Percentiles rank a stretch among this genome's conserved stretches.
Conservation (phyloP, 148 eudicot genomes). For the Heliosperma pusillum region DNA sequence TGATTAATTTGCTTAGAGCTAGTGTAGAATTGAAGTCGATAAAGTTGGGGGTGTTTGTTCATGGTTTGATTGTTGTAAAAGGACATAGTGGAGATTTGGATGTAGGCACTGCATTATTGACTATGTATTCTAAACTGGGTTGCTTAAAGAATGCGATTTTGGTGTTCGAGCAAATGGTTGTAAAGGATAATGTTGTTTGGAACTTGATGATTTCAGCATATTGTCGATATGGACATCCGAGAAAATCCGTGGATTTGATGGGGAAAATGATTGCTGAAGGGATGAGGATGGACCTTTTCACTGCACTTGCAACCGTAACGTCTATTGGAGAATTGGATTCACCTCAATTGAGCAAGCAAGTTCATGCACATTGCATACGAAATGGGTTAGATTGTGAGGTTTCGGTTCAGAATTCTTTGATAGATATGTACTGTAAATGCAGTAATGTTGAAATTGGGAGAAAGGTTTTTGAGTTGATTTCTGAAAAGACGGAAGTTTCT, state of each 20-base stretch:
- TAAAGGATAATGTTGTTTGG: constrained; percentile 35
- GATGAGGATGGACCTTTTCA: constrained; percentile 30
- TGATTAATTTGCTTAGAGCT: constrained; percentile 33
- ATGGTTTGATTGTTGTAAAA: constrained; percentile 23
- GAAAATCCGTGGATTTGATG: constrained; percentile 23
- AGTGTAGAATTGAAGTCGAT: constrained; percentile 28
- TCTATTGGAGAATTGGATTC: constrained; percentile 31
- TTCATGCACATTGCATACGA: constrained; percentile 33
- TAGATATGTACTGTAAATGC: constrained; percentile 34
- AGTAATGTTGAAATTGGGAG: constrained; percentile 22
- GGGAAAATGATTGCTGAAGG: constrained; percentile 26
- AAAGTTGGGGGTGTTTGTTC: constrained; percentile 24
- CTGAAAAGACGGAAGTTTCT: constrained; percentile 28
- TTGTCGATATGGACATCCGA: constrained; percentile 23
- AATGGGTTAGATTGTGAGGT: constrained; percentile 32
- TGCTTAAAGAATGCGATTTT: constrained; percentile 23
- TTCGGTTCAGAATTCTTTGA: constrained; percentile 35
- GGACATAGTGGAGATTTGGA: constrained; percentile 26
- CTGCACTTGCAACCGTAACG: constrained; percentile 34
- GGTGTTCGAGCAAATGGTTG: constrained; percentile 29
- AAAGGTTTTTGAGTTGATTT: constrained; percentile 23
- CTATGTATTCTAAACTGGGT: constrained; percentile 31
- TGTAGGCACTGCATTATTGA: constrained; percentile 33
- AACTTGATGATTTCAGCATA: constrained; percentile 35
- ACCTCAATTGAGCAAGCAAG: constrained; percentile 25